A percentile compares a stretch with the other conserved stretches of the same genome.
phyloP scores from a whole-genome alignment of 345 rosid species.

The Eucalyptus albens region DNA sequence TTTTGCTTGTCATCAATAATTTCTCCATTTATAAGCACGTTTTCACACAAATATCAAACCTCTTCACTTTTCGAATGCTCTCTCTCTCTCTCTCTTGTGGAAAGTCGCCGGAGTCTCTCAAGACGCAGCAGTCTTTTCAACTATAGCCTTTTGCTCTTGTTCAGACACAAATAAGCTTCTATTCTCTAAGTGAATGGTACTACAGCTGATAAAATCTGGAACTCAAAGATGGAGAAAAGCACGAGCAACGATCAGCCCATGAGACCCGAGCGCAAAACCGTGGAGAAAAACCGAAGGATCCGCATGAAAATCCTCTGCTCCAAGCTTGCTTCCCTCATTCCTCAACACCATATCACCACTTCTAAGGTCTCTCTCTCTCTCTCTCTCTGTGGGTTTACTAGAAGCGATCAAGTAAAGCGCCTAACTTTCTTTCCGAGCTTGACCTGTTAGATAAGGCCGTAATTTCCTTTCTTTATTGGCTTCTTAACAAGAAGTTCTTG shows the following conservation, averaged over 20 bases:
- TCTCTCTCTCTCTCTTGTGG: neutral
- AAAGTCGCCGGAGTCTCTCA: neutral
- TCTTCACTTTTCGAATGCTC: neutral
- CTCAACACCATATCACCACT: slow-evolving; percentile 9
- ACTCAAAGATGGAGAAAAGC: neutral
- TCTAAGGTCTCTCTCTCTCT: slow-evolving; percentile 14
- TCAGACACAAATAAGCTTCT: neutral
- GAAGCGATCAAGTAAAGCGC: neutral
- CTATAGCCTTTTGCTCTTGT: neutral
- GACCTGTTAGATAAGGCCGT: neutral
- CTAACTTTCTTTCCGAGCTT: neutral
- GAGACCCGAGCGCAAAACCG: slow-evolving; percentile 22
- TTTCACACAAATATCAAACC: neutral
- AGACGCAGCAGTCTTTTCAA: neutral
- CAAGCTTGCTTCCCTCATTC: slow-evolving; percentile 29
- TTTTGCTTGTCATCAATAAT: neutral
- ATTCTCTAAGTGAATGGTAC: neutral
- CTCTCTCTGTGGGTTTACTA: neutral
- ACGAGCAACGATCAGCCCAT: neutral
- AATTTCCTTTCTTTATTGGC: neutral
- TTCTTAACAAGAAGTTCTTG: neutral
- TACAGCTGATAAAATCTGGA: neutral
- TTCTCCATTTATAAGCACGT: neutral
- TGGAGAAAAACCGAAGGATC: slow-evolving; percentile 40
- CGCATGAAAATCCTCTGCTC: slow-evolving; percentile 36